These are phyloP conservation scores for Butyriboletus appendiculatus DNA, from an alignment of 1,284 basidiomycete species.

Conservation along the genomic window DNA sequence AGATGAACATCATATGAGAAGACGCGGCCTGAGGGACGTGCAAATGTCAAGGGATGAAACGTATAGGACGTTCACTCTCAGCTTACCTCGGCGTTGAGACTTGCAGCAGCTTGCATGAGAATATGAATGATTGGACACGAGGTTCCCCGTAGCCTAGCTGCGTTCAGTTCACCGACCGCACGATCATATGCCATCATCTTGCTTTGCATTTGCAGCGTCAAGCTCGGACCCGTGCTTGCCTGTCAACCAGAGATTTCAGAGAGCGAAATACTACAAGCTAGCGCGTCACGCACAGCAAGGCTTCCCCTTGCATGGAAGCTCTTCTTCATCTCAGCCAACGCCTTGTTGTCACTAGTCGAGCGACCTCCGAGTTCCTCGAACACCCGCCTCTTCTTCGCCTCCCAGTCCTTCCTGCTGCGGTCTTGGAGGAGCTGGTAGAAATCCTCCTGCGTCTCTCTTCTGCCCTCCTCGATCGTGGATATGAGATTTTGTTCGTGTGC, in stretches of 20 bases:
- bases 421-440: constrained; percentile 83
- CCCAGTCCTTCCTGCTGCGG: constrained; percentile 82
- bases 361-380: constrained; percentile 87
- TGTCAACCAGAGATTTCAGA: constrained; percentile 26
- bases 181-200: constrained; percentile 96
- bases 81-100: constrained; percentile 57
- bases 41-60: constrained; percentile 1
- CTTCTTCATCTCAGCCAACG: constrained; percentile 59
- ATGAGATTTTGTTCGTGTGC: constrained; percentile 94
- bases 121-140: constrained; percentile 77
- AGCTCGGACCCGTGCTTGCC: constrained; percentile 54
- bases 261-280: neutral
- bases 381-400: constrained; percentile 84
- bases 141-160: constrained; percentile 66
- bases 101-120: constrained; percentile 62
- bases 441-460: constrained; percentile 82
- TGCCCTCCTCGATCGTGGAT: constrained; percentile 89
- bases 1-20: constrained; percentile 65
- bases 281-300: constrained; percentile 46
- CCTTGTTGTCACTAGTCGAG: constrained; percentile 52
- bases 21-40: constrained; percentile 42
- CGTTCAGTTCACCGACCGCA: constrained; percentile 74
- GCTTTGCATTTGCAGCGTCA: constrained; percentile 79
- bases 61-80: neutral
- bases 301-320: constrained; percentile 57